Evolutionary conservation across 345 rosid genomes (phyloP).

Genomic region (Eucalyptus decipiens): DNA sequence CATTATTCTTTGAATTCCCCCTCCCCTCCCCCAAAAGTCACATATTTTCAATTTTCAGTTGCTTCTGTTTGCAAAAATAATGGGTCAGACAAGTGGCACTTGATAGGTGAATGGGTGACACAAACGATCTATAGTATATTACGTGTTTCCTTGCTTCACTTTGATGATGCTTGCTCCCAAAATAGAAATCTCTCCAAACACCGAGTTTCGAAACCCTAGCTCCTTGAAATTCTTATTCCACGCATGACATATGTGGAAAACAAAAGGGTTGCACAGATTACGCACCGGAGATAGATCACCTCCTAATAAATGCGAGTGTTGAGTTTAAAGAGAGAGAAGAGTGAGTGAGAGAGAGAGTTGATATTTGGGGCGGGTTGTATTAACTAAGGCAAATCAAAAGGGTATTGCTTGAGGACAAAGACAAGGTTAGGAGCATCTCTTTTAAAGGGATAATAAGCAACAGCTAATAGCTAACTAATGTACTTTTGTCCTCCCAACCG

Average conservation of each 20-base stretch:
- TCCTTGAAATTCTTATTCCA: not conserved
- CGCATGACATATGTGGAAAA: not conserved
- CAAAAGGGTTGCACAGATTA: not conserved
- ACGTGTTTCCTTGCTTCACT: not conserved
- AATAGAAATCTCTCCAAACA: not conserved
- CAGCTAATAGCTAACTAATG: not conserved
- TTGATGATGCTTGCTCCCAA: not conserved
- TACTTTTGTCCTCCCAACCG: not conserved
- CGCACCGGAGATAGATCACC: not conserved
- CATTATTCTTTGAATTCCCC: not conserved
- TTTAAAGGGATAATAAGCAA: not conserved
- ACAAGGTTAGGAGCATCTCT: not conserved
- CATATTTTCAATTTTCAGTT: not conserved
- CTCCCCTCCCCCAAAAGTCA: not conserved
- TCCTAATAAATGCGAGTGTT: not conserved
- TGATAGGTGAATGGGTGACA: not conserved
- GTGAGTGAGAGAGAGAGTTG: not conserved
- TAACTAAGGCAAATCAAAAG: not conserved
- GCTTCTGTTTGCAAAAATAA: not conserved
- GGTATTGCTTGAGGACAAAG: not conserved
- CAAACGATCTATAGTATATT: not conserved
- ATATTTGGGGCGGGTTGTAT: not conserved
- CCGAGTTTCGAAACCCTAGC: not conserved
- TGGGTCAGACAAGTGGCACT: not conserved
- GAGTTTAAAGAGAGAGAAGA: not conserved